phyloP scores from a whole-genome alignment of 2,329 filamentous ascomycete species.

The Cladosporium sp. region DNA sequence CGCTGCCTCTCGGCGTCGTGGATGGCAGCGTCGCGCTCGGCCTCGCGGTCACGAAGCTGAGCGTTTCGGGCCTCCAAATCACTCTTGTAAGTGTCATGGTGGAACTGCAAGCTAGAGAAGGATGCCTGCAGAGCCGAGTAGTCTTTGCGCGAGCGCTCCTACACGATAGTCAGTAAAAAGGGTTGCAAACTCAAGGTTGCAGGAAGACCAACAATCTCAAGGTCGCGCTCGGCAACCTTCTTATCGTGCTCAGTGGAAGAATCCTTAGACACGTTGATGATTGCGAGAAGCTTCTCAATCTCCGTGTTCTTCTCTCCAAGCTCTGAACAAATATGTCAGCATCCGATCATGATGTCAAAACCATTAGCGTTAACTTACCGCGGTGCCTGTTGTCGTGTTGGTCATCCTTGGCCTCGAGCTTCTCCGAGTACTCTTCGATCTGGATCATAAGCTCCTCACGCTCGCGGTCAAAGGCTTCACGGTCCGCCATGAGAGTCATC shows the following conservation, averaged over 20 bases:
- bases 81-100: slow-evolving; percentile 22
- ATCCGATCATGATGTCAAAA: not conserved
- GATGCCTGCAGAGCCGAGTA: slow-evolving; percentile 19
- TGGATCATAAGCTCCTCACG: slow-evolving; percentile 25
- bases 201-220: slow-evolving; percentile 15
- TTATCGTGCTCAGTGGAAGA: slow-evolving; percentile 22
- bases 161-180: not conserved
- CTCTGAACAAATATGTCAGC: not conserved
- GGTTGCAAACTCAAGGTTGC: not conserved
- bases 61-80: slow-evolving; percentile 21
- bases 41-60: slow-evolving; percentile 19
- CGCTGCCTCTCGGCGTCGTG: slow-evolving; percentile 25
- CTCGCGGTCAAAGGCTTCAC: slow-evolving; percentile 24
- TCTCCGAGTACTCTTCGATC: slow-evolving; percentile 25
- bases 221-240: slow-evolving; percentile 24
- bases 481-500: slow-evolving; percentile 25
- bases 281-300: slow-evolving; percentile 26
- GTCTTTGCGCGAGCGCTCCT: slow-evolving; percentile 21
- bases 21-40: slow-evolving; percentile 23
- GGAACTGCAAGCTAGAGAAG: slow-evolving; percentile 18
- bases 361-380: not conserved
- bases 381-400: slow-evolving; percentile 6
- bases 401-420: slow-evolving; percentile 21
- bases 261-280: slow-evolving; percentile 22
- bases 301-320: slow-evolving; percentile 12